phyloP scores from a whole-genome alignment of 2,329 filamentous ascomycete species.

The Colletotrichum gloeosporioides region DNA sequence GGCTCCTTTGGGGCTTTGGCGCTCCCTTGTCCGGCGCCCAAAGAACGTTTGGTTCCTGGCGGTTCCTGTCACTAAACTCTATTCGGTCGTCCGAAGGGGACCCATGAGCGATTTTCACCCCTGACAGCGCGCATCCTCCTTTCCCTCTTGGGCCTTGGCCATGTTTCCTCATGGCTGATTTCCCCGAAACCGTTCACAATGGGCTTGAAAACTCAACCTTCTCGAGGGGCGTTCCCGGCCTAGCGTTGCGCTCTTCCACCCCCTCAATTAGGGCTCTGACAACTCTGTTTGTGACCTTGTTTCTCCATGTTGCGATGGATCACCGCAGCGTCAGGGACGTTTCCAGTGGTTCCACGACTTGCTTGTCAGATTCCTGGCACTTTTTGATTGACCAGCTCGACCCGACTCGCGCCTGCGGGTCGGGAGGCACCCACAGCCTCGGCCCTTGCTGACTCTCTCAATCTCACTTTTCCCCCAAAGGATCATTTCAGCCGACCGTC shows the following conservation, averaged over 20 bases:
- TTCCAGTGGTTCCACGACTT: constrained; percentile 10
- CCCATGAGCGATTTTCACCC: constrained; percentile 20
- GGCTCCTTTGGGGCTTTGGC: not conserved
- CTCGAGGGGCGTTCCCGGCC: not conserved
- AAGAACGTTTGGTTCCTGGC: constrained; percentile 19
- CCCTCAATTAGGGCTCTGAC: not conserved
- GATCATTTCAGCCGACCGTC: not conserved
- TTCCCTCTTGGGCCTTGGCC: constrained; percentile 6
- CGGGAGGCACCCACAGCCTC: not conserved
- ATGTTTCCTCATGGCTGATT: not conserved
- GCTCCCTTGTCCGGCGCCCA: not conserved
- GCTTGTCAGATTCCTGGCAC: constrained; percentile 17
- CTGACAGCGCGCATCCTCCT: constrained; percentile 4
- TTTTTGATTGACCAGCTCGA: constrained; percentile 7
- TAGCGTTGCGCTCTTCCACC: not conserved
- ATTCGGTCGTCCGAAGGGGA: not conserved
- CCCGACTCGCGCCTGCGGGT: constrained; percentile 1
- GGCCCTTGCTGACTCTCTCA: not conserved
- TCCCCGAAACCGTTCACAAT: not conserved
- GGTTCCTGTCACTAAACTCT: constrained; percentile 16
- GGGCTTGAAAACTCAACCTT: not conserved
- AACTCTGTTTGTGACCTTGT: not conserved
- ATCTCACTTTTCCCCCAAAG: not conserved
- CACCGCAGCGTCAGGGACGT: not conserved
- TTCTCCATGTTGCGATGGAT: not conserved